phyloP scores from a whole-genome alignment of 2,329 filamentous ascomycete species.

The Talaromyces verruculosus region DNA sequence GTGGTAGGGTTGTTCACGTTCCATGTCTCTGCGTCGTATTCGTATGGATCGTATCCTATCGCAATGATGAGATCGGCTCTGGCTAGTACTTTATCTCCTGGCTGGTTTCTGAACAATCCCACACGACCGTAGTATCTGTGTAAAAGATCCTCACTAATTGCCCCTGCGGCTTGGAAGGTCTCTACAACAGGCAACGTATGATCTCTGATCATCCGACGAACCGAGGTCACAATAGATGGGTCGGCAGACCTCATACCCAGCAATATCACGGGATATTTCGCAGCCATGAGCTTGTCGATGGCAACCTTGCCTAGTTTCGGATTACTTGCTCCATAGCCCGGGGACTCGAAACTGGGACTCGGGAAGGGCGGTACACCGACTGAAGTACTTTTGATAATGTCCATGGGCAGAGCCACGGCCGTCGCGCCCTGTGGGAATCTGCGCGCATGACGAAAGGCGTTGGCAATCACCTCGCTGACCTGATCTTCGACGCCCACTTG shows the following conservation, averaged over 20 bases:
- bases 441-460: conserved; percentile 19
- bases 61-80: conserved; percentile 18
- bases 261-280: conserved; percentile 20
- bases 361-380: conserved; percentile 17
- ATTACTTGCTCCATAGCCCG: conserved; percentile 18
- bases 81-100: conserved; percentile 18
- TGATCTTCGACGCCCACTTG: conserved; percentile 22
- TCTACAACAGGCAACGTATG: conserved; percentile 19
- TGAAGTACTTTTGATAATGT: conserved; percentile 22
- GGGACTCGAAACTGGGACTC: conserved; percentile 18
- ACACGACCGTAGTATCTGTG: conserved; percentile 20
- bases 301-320: conserved; percentile 16
- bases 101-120: conserved; percentile 21
- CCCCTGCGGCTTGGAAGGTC: conserved; percentile 21
- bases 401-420: conserved; percentile 21
- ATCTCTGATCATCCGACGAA: conserved; percentile 19
- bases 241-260: conserved; percentile 20
- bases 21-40: conserved; percentile 21
- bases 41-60: conserved; percentile 20
- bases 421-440: conserved; percentile 18
- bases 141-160: conserved; percentile 20
- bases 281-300: conserved; percentile 13
- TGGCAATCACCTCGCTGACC: conserved; percentile 22
- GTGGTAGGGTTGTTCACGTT: conserved; percentile 19
- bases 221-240: conserved; percentile 12